phyloP scores from a whole-genome alignment of 2,329 filamentous ascomycete genomes.

The Alternaria novae-zelandiae region DNA sequence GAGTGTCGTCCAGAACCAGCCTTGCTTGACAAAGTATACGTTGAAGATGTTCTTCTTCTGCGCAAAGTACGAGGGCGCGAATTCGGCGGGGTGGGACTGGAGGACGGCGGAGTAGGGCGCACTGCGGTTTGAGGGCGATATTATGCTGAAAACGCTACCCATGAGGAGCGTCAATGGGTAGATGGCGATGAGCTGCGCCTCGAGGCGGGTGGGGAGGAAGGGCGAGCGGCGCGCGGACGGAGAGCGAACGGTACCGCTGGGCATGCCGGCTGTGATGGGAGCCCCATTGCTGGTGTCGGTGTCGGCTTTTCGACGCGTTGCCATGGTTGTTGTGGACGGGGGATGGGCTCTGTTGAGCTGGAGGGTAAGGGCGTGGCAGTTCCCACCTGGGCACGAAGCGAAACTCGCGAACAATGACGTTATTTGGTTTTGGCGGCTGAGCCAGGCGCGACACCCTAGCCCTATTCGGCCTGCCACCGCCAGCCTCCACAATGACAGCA shows the following conservation, averaged over 20 bases:
- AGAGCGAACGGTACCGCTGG: constrained; percentile 29
- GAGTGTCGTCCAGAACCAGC: constrained; percentile 88
- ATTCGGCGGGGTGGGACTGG: constrained; percentile 66
- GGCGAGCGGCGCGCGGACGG: constrained; percentile 55
- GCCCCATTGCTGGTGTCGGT: constrained; percentile 15
- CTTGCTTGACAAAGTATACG: constrained; percentile 88
- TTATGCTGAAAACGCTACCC: constrained; percentile 78
- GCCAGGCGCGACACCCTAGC: constrained; percentile 30
- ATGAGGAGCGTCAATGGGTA: constrained; percentile 82
- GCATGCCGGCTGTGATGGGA: constrained; percentile 33
- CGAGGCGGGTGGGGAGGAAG: constrained; percentile 72
- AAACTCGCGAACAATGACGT: constrained; percentile 30
- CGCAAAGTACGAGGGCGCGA: constrained; percentile 85
- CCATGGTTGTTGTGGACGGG: constrained; percentile 27
- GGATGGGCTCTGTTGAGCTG: not conserved
- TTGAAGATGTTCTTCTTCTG: constrained; percentile 95
- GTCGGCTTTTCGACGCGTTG: constrained; percentile 41
- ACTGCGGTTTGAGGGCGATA: constrained; percentile 73
- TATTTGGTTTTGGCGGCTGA: constrained; percentile 11
- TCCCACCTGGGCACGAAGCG: not conserved
- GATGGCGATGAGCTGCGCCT: constrained; percentile 67
- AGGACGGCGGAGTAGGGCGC: constrained; percentile 66
- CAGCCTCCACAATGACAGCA: not conserved
- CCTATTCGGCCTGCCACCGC: constrained; percentile 7
- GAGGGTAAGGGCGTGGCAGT: not conserved